Evolutionary conservation across 2,329 filamentous ascomycete genomes (phyloP).

Genomic region (Phialemonium atrogriseum): DNA sequence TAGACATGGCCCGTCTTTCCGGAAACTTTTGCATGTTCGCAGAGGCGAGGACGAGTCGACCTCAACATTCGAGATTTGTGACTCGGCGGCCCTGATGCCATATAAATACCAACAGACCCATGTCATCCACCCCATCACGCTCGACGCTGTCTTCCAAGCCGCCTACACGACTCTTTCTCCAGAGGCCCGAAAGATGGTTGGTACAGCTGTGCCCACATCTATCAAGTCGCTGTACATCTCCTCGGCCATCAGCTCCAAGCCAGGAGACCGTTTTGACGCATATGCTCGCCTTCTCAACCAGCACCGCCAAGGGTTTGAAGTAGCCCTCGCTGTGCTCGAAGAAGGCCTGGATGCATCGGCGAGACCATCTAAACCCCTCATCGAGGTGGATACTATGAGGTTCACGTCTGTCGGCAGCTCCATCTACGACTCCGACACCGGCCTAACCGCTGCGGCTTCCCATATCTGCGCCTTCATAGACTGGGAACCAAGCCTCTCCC

Average conservation of each 20-base stretch:
- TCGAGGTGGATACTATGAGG: too few species aligned
- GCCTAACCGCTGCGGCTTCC: too few species aligned
- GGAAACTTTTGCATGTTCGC: background rate
- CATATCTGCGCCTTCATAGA: too few species aligned
- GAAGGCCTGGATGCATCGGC: too few species aligned
- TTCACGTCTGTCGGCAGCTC: too few species aligned
- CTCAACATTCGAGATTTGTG: background rate
- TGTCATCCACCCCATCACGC: slow-evolving; percentile 1
- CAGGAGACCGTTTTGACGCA: background rate
- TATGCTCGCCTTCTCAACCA: background rate
- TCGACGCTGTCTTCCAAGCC: slow-evolving; percentile 1
- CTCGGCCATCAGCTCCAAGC: background rate
- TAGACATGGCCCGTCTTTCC: background rate
- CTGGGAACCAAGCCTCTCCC: too few species aligned
- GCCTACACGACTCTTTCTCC: background rate
- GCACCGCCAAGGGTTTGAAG: background rate
- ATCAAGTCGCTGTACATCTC: slow-evolving; percentile 1
- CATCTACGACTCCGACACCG: too few species aligned
- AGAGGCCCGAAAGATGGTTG: background rate
- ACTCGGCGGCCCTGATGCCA: background rate
- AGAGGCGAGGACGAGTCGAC: background rate
- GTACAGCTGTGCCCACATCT: background rate
- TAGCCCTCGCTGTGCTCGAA: too few species aligned
- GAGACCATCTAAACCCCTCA: too few species aligned
- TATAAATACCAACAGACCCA: background rate